These are phyloP conservation scores for Kodamaea ohmeri DNA, from an alignment of 1,139 yeast species.

Conservation along the genomic window DNA sequence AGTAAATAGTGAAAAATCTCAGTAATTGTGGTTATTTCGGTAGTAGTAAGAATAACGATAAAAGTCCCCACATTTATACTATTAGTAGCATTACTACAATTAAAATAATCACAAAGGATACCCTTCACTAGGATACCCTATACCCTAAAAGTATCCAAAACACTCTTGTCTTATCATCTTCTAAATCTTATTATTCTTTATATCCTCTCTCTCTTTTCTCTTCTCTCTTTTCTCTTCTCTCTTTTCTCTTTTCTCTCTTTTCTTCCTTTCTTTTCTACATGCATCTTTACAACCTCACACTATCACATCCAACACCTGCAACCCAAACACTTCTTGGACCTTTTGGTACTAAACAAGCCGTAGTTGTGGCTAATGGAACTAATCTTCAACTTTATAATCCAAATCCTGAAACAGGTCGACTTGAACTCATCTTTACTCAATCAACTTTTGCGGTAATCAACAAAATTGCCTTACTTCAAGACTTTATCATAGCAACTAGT, in stretches of 20 bases:
- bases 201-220: background rate
- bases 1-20: no score
- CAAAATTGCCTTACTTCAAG: slow-evolving; percentile 52
- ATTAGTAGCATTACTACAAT: no score
- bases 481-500: slow-evolving; percentile 65
- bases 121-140: no score
- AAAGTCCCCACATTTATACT: no score
- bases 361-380: slow-evolving; percentile 58
- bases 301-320: slow-evolving; percentile 55
- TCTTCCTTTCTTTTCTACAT: background rate
- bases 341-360: slow-evolving; percentile 62
- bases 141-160: no score
- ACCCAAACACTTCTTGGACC: slow-evolving; percentile 61
- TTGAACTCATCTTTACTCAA: slow-evolving; percentile 42
- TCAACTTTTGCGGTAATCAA: slow-evolving; percentile 62
- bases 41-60: no score
- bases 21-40: no score
- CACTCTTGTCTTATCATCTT: background rate
- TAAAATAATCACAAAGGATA: no score
- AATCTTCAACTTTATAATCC: slow-evolving; percentile 51
- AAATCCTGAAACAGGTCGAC: slow-evolving; percentile 55
- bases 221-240: background rate
- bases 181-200: background rate
- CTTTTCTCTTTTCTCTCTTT: background rate
- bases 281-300: slow-evolving; percentile 62